Conservation (phyloP, 352 stramenopile species). For the Phytophthora europaea region DNA sequence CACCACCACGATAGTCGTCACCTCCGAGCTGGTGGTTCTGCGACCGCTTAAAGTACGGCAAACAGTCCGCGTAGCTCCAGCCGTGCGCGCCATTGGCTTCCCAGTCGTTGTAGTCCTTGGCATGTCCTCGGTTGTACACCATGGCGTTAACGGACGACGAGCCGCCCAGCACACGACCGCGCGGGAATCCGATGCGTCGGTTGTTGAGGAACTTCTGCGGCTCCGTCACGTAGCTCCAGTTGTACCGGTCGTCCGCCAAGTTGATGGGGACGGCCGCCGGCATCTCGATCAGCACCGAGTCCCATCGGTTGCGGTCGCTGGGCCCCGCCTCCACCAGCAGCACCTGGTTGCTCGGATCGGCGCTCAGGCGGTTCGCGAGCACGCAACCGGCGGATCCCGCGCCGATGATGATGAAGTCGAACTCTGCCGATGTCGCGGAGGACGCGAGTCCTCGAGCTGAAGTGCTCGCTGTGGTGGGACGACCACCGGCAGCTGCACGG, state of each 20-base stretch:
- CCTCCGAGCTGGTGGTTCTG: slow-evolving; percentile 74
- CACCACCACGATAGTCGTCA: slow-evolving; percentile 77
- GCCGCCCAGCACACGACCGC: slow-evolving; percentile 85
- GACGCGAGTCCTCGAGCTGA: slow-evolving; percentile 39
- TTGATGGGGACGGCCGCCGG: slow-evolving; percentile 86
- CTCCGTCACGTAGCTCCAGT: slow-evolving; percentile 88
- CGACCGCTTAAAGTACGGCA: slow-evolving; percentile 89
- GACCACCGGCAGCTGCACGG: background rate
- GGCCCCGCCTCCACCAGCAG: slow-evolving; percentile 92
- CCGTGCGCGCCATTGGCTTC: slow-evolving; percentile 63
- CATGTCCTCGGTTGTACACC: slow-evolving; percentile 90
- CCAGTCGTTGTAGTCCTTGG: slow-evolving; percentile 90
- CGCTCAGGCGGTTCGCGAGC: slow-evolving; percentile 89
- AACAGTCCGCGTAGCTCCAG: slow-evolving; percentile 87
- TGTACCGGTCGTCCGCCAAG: slow-evolving; percentile 84
- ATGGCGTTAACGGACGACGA: slow-evolving; percentile 91
- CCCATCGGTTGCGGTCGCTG: slow-evolving; percentile 80
- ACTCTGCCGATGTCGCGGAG: slow-evolving; percentile 41
- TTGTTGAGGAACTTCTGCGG: slow-evolving; percentile 85
- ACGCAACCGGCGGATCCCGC: slow-evolving; percentile 91
- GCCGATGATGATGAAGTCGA: slow-evolving; percentile 95
- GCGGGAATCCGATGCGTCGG: slow-evolving; percentile 78
- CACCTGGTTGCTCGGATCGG: slow-evolving; percentile 84
- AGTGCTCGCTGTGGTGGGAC: background rate
- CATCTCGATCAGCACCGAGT: slow-evolving; percentile 92